phyloP scores from a whole-genome alignment of 441 rosid genomes.

The Pelargonium australe region DNA sequence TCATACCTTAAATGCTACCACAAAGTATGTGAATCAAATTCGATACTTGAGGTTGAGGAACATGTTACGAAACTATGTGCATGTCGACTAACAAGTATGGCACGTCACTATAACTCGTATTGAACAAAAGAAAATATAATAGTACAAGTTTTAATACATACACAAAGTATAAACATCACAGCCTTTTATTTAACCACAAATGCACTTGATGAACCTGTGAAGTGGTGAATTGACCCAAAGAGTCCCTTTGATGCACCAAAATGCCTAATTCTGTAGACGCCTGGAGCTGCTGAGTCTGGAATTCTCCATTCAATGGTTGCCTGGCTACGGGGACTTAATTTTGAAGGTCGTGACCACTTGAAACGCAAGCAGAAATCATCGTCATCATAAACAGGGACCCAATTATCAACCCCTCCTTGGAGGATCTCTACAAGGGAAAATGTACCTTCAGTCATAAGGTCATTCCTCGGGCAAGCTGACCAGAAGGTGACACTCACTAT shows the following conservation, averaged over 20 bases:
- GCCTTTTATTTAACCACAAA: conserved; percentile 55
- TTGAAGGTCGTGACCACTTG: conserved; percentile 80
- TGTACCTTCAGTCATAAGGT: conserved; percentile 85
- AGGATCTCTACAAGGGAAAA: conserved; percentile 71
- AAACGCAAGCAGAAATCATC: conserved; percentile 88
- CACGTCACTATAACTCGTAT: too few relatives aligned
- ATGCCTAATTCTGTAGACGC: conserved; percentile 84
- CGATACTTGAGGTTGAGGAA: too few relatives aligned
- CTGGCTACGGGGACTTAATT: conserved; percentile 59
- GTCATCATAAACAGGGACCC: conserved; percentile 86
- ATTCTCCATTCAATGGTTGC: conserved; percentile 85
- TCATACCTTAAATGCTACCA: too few relatives aligned
- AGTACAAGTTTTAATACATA: too few relatives aligned
- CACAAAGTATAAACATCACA: not conserved
- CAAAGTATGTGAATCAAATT: too few relatives aligned
- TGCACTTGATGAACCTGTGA: conserved; percentile 83
- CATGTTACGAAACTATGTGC: too few relatives aligned
- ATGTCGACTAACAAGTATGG: too few relatives aligned
- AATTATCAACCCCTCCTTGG: conserved; percentile 43
- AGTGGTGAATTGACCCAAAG: conserved; percentile 63
- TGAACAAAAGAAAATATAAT: too few relatives aligned
- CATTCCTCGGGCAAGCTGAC: conserved; percentile 90
- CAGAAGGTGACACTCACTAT: conserved; percentile 63
- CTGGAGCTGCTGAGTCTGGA: conserved; percentile 57
- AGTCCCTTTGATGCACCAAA: conserved; percentile 82